Percentiles rank a stretch among this genome's conserved stretches.
These are phyloP conservation scores for Silene coronaria DNA, from an alignment of 179 eudicot genomes.

Conservation along the genomic window DNA sequence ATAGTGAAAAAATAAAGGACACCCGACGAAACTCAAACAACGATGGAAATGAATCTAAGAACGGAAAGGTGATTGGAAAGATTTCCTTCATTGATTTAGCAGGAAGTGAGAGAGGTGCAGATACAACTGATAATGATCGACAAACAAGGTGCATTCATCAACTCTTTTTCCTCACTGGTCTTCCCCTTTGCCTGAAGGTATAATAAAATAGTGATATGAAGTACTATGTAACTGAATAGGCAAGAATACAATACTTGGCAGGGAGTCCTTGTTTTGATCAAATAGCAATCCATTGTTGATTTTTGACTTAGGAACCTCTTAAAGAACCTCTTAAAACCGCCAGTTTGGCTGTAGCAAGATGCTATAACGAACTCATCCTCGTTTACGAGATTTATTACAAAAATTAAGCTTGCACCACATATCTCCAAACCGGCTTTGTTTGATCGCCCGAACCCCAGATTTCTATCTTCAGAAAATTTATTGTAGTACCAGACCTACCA, in stretches of 20 bases:
- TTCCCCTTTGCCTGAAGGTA: neutral
- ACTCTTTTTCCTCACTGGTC: neutral
- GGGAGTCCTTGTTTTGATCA: neutral
- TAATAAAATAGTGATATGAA: neutral
- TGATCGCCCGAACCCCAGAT: too few species aligned
- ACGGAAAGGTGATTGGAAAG: conserved; percentile 87
- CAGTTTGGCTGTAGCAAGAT: too few species aligned
- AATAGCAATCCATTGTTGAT: neutral
- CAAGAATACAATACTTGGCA: neutral
- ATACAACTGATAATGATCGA: conserved; percentile 95
- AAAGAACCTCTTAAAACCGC: too few species aligned
- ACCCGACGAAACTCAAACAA: conserved; percentile 40
- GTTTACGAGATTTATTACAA: too few species aligned
- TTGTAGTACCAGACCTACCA: too few species aligned
- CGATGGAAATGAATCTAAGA: conserved; percentile 69
- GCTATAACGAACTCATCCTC: too few species aligned
- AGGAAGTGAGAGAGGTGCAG: conserved; percentile 99
- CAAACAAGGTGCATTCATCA: conserved; percentile 66
- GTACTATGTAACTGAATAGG: neutral
- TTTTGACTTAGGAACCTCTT: too few species aligned
- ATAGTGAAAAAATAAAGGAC: conserved; percentile 73
- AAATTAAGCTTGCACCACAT: too few species aligned
- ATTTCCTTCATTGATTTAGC: conserved; percentile 98
- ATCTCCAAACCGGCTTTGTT: too few species aligned
- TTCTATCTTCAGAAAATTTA: too few species aligned